Evolutionary conservation across 768 basidiomycete genomes (phyloP), one percentile per base, ranked within the genome.

Genomic region (Kwoniella sp.): DNA sequence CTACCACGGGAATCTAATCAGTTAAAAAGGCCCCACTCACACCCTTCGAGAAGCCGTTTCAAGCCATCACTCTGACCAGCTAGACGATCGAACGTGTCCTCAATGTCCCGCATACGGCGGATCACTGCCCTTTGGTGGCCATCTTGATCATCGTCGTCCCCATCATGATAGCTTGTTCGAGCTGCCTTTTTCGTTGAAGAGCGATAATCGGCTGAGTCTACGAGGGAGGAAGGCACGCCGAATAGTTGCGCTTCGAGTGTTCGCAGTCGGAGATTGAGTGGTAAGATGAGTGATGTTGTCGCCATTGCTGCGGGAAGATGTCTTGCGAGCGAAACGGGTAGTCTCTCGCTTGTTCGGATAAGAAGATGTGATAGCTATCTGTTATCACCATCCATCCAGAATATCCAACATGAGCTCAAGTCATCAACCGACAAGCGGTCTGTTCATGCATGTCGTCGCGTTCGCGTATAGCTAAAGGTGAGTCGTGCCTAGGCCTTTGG

Each of bases 161-260:
- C n/a, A n/a, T 29, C 28, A 15, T 22, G 22, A 5, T 29, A 34
- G n/a, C 1, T 22, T 4, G n/a, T 51, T 17, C 28, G 11, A 7
- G 26, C 20, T 50, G 26, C 48, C 26, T 50, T 25, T 51, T 29
- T 54, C n/a, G 25, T 22, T n/a, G n/a, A n/a, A n/a, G n/a, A n/a
- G n/a, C n/a, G n/a, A n/a, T n/a, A 9, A 4, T 67, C 26, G 31
- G 28, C 3, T 2, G 45, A 23, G 23, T 59, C 48, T 5, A 30
- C 15, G 3, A 58, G 22, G 20, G 53, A 57, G 23, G 56, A 22
- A 2, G 64, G 57, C 1, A 65, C 58, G 12, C 73, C 71, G 60
- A 63, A 31, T 31, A 72, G 28, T 38, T 69, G 69, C 4, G 72
- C 63, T 63, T 77, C 76, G 37, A 77, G 55, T n/a, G 72, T 64